Evolutionary conservation across 495 filamentous ascomycete genomes (phyloP).

Genomic region (Penicillium bovifimosum): DNA sequence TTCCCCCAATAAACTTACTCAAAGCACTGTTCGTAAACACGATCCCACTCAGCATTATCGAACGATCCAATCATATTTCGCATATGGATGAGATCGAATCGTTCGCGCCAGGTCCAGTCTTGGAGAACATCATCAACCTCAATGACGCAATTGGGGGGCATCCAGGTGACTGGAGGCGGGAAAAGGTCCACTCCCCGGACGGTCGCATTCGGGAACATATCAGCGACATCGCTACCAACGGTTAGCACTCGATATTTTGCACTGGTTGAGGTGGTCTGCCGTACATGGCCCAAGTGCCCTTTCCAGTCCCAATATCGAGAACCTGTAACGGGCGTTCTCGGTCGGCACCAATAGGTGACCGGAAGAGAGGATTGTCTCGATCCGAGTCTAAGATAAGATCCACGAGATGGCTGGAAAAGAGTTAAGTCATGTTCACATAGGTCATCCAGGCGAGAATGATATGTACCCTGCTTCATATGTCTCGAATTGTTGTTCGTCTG

Average conservation of each 20-base stretch:
- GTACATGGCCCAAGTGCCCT: conserved; percentile 25
- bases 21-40: conserved; percentile 25
- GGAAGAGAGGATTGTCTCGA: conserved; percentile 17
- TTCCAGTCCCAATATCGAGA: conserved; percentile 20
- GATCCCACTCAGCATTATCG: conserved; percentile 20
- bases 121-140: conserved; percentile 20
- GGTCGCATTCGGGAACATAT: conserved; percentile 18
- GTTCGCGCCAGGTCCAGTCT: conserved; percentile 28
- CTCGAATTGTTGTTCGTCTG: conserved; percentile 17
- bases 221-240: conserved; percentile 15
- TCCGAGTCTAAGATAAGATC: conserved; percentile 16
- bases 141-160: conserved; percentile 20
- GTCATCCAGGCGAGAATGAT: neutral
- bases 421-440: neutral
- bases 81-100: conserved; percentile 33
- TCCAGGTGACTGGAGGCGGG: conserved; percentile 21
- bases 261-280: neutral
- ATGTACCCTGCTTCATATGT: conserved; percentile 19
- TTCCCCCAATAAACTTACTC: conserved; percentile 5
- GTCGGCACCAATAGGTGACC: conserved; percentile 7
- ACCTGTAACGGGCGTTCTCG: conserved; percentile 5
- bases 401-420: conserved; percentile 10
- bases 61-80: conserved; percentile 24
- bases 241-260: neutral
- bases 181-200: conserved; percentile 25